Percentiles rank a stretch among this genome's conserved stretches.
phyloP scores from a whole-genome alignment of 768 basidiomycete genomes.

The Suillus subalutaceus region DNA sequence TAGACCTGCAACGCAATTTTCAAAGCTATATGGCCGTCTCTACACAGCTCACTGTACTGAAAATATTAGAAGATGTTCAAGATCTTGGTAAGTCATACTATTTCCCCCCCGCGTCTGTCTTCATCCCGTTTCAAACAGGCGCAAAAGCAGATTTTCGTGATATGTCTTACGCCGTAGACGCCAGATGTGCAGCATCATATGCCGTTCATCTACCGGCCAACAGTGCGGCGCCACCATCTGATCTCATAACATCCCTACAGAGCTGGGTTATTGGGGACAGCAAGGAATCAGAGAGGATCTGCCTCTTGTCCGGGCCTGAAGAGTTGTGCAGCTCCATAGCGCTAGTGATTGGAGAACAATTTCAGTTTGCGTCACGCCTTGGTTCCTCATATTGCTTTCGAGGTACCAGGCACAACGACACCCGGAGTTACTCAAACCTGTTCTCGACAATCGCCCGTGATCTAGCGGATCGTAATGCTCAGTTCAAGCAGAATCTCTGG shows the following conservation, averaged over 20 bases:
- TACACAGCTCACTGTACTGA: background rate
- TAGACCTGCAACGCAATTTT: conserved; percentile 3
- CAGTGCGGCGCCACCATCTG: background rate
- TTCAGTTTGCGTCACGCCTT: conserved; percentile 28
- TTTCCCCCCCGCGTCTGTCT: background rate
- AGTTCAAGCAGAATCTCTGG: conserved; percentile 24
- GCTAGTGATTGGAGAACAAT: conserved; percentile 29
- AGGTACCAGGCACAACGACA: conserved; percentile 6
- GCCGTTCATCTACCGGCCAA: background rate
- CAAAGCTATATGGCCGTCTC: background rate
- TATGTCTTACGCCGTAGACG: conserved; percentile 23
- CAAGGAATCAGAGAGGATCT: conserved; percentile 21
- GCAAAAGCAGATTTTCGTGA: conserved; percentile 21
- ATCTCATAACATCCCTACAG: background rate
- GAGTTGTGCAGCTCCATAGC: conserved; percentile 36
- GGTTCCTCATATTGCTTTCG: conserved; percentile 37
- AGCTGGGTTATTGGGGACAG: conserved; percentile 19
- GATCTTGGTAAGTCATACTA: background rate
- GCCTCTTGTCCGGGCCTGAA: conserved; percentile 28
- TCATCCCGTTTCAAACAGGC: background rate
- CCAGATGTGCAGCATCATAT: conserved; percentile 15
- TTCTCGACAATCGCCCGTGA: conserved; percentile 37
- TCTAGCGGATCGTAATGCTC: conserved; percentile 32
- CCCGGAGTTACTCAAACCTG: conserved; percentile 24
- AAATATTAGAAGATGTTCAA: conserved; percentile 1